Percentiles rank a stretch among this genome's conserved stretches.
Evolutionary conservation across 805 yeast genomes (phyloP).

Genomic region (Scheffersomyces amazonensis): DNA sequence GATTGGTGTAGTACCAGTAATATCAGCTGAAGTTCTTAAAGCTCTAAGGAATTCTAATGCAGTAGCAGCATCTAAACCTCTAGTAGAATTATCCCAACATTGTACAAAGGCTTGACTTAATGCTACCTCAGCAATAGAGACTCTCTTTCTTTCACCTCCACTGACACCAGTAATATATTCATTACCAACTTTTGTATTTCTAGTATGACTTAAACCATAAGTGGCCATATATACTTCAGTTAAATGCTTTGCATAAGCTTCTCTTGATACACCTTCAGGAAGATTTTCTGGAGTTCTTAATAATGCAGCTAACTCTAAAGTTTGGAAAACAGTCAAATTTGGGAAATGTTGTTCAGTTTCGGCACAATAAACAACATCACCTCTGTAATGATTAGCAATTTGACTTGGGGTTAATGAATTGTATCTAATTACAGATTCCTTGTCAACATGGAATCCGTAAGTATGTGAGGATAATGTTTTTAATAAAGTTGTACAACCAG

Average conservation of each 20-base stretch:
- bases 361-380: conserved; percentile 70
- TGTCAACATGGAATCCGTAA: conserved; percentile 53
- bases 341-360: conserved; percentile 70
- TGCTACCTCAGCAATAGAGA: conserved; percentile 64
- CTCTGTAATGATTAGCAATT: conserved; percentile 52
- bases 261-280: conserved; percentile 56
- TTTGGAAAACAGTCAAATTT: conserved; percentile 63
- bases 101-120: conserved; percentile 51
- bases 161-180: conserved; percentile 69
- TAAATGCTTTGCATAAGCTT: conserved; percentile 50
- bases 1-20: conserved; percentile 54
- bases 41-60: conserved; percentile 65
- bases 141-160: conserved; percentile 74
- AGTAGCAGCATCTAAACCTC: conserved; percentile 70
- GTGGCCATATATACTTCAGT: conserved; percentile 52
- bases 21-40: conserved; percentile 55
- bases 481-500: conserved; percentile 71
- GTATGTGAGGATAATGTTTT: conserved; percentile 65
- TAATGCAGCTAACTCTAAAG: conserved; percentile 60
- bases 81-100: conserved; percentile 69
- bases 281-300: conserved; percentile 63
- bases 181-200: conserved; percentile 62
- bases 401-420: conserved; percentile 55
- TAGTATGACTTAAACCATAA: conserved; percentile 57
- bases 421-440: conserved; percentile 46